Conservation (phyloP, 805 yeast genomes). For the Nadsonia fulvescens region DNA sequence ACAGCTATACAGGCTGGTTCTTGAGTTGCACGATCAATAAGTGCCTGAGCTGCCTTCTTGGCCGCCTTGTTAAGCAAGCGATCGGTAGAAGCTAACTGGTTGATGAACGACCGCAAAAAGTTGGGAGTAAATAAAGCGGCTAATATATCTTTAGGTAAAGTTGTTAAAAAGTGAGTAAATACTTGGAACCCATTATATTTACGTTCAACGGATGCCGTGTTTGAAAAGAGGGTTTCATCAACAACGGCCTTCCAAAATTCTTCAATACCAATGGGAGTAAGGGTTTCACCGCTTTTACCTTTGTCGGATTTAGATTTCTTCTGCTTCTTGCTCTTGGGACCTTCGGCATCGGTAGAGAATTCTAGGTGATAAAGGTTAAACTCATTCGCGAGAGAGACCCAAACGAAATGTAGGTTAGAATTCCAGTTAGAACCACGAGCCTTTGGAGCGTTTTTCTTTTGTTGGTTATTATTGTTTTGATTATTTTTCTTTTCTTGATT, state of each 20-base stretch:
- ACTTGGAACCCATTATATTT: conserved; percentile 76
- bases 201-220: conserved; percentile 65
- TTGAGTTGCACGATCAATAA: conserved; percentile 24
- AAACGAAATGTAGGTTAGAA: conserved; percentile 58
- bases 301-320: conserved; percentile 13
- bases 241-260: conserved; percentile 71
- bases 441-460: too few species aligned
- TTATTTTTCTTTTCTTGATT: conserved; percentile 8
- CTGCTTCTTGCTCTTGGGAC: conserved; percentile 12
- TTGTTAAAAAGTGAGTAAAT: conserved; percentile 30
- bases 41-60: conserved; percentile 25
- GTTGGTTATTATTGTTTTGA: too few species aligned
- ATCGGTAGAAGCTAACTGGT: conserved; percentile 52
- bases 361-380: conserved; percentile 7
- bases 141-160: conserved; percentile 12
- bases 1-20: conserved; percentile 21
- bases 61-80: conserved; percentile 55
- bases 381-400: conserved; percentile 41
- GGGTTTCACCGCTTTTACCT: conserved; percentile 14
- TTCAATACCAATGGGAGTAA: conserved; percentile 22
- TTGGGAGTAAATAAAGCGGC: conserved; percentile 23
- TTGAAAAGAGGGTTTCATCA: conserved; percentile 65
- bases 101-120: conserved; percentile 51
- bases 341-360: conserved; percentile 1
- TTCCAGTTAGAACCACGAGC: conserved; percentile 48